A percentile compares a stretch with the other conserved stretches of the same genome.
These are phyloP conservation scores for Amanita jacksonii DNA, from an alignment of 768 basidiomycete genomes.

Conservation along the genomic window DNA sequence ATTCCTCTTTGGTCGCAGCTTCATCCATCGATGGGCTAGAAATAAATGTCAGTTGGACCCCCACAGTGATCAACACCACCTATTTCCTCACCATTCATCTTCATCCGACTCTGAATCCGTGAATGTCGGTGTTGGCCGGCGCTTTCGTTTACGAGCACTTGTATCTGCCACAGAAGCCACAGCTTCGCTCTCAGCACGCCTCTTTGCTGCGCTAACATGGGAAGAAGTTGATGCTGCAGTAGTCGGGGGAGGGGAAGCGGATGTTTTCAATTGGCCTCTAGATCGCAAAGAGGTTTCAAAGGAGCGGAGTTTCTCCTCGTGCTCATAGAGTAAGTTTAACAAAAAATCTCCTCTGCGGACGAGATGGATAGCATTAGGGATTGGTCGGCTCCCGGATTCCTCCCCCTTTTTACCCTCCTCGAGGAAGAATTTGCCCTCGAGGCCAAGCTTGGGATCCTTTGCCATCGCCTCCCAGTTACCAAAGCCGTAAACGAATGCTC, in stretches of 20 bases:
- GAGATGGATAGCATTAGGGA: conserved; percentile 96
- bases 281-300: conserved; percentile 73
- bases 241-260: conserved; percentile 67
- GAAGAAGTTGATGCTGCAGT: conserved; percentile 62
- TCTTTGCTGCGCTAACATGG: conserved; percentile 50
- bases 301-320: conserved; percentile 85
- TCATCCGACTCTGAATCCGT: conserved; percentile 84
- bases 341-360: conserved; percentile 96
- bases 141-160: conserved; percentile 68
- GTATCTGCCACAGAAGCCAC: conserved; percentile 72
- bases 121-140: conserved; percentile 92
- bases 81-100: conserved; percentile 81
- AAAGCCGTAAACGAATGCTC: conserved; percentile 89
- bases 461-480: conserved; percentile 96
- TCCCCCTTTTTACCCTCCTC: conserved; percentile 96
- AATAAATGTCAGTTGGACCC: conserved; percentile 8
- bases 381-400: conserved; percentile 74
- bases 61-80: neutral
- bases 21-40: conserved; percentile 93
- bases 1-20: conserved; percentile 81
- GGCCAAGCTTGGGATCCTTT: conserved; percentile 74
- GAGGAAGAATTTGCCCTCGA: conserved; percentile 93
- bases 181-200: conserved; percentile 80
- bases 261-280: conserved; percentile 61
- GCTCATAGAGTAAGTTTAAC: conserved; percentile 71